A percentile compares a stretch with the other conserved stretches of the same genome.
Evolutionary conservation across 345 rosid genomes (phyloP).

Genomic region (Linum tenue): DNA sequence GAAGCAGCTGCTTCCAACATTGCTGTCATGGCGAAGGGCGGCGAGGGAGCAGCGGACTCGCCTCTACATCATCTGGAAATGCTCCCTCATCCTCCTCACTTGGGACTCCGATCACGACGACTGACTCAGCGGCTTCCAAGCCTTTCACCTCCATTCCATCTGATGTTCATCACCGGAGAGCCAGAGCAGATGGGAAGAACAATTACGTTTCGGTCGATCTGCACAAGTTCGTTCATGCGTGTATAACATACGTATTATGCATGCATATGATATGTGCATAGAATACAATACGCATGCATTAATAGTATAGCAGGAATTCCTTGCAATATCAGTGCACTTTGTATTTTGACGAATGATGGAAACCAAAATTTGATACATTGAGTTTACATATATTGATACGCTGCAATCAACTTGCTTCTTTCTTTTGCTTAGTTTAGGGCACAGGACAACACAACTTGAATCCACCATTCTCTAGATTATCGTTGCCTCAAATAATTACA

Average conservation of each 20-base stretch:
- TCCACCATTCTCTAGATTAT: background rate
- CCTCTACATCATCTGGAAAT: slow-evolving; percentile 67
- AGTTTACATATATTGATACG: no score
- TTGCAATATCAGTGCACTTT: no score
- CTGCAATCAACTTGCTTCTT: no score
- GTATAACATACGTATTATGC: no score
- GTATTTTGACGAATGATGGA: no score
- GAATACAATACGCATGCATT: no score
- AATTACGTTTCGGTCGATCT: no score
- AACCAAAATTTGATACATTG: no score
- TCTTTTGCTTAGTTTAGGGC: background rate
- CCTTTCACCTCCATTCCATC: background rate
- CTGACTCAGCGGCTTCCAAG: background rate
- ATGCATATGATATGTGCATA: no score
- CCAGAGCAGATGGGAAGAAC: no score
- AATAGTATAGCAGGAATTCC: no score
- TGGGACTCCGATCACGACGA: slow-evolving; percentile 15
- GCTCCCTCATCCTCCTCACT: slow-evolving; percentile 51
- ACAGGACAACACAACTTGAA: background rate
- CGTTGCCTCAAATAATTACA: background rate
- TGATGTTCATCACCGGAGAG: background rate
- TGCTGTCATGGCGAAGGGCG: slow-evolving; percentile 34
- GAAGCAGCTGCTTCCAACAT: slow-evolving; percentile 20
- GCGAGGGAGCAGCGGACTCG: slow-evolving; percentile 54
- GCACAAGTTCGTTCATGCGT: no score